These are phyloP conservation scores for Fusarium brachygibbosum DNA, from an alignment of 2,329 filamentous ascomycete genomes.

Conservation along the genomic window DNA sequence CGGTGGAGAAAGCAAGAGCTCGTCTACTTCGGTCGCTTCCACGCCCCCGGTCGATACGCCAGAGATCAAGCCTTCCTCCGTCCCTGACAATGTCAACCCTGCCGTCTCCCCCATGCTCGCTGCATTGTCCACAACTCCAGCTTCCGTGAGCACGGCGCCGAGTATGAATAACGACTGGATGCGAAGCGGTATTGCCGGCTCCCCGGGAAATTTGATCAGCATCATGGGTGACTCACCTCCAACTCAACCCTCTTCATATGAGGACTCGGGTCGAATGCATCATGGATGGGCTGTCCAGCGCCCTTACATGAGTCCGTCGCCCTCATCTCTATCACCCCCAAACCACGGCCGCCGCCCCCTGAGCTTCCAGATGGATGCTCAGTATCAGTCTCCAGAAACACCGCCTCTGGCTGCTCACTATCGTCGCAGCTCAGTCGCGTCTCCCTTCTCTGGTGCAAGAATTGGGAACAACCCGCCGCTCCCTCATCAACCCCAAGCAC, in stretches of 20 bases:
- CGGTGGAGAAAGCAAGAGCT: constrained; percentile 53
- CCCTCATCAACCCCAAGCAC: constrained; percentile 80
- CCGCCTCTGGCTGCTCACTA: constrained; percentile 55
- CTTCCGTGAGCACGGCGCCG: constrained; percentile 62
- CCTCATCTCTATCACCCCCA: constrained; percentile 59
- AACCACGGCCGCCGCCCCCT: constrained; percentile 60
- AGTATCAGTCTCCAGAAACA: constrained; percentile 59
- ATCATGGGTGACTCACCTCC: constrained; percentile 66
- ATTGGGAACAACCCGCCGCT: constrained; percentile 70
- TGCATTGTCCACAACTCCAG: constrained; percentile 63
- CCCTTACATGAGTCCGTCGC: constrained; percentile 60
- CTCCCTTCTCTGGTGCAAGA: constrained; percentile 62
- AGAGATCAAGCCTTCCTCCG: constrained; percentile 59
- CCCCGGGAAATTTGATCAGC: constrained; percentile 67
- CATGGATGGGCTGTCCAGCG: constrained; percentile 63
- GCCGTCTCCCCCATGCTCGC: constrained; percentile 63
- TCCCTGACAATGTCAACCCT: constrained; percentile 59
- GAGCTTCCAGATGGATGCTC: constrained; percentile 67
- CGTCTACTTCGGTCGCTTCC: constrained; percentile 59
- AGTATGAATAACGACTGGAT: constrained; percentile 64
- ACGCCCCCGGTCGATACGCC: constrained; percentile 62
- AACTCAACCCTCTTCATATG: constrained; percentile 66
- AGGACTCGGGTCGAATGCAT: constrained; percentile 60
- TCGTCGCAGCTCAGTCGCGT: constrained; percentile 65
- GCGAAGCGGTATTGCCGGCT: constrained; percentile 60